phyloP scores from a whole-genome alignment of 1,139 yeast genomes.

The Candida dubliniensis region DNA sequence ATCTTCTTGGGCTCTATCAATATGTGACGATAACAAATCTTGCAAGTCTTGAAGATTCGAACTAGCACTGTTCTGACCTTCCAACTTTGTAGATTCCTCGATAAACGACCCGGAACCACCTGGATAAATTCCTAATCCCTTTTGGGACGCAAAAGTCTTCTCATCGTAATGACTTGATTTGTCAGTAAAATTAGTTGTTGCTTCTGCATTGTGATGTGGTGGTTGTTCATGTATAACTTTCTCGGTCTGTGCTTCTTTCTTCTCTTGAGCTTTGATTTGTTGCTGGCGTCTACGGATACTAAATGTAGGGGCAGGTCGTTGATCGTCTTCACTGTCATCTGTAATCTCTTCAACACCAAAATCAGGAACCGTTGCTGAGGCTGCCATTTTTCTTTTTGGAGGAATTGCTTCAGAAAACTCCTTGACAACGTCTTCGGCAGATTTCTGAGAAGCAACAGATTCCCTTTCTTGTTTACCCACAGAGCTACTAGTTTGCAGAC shows the following conservation, averaged over 20 bases:
- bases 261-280: not conserved
- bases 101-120: slow-evolving; percentile 14
- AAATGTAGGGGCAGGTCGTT: slow-evolving; percentile 11
- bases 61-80: slow-evolving; percentile 15
- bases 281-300: slow-evolving; percentile 6
- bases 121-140: slow-evolving; percentile 14
- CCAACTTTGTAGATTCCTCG: slow-evolving; percentile 15
- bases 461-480: slow-evolving; percentile 1
- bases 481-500: not conserved
- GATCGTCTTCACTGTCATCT: slow-evolving; percentile 32
- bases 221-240: not conserved
- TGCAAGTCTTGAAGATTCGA: slow-evolving; percentile 46
- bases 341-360: slow-evolving; percentile 42
- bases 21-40: slow-evolving; percentile 33
- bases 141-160: slow-evolving; percentile 2
- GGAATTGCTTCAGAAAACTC: slow-evolving; percentile 16
- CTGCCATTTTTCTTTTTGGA: slow-evolving; percentile 5
- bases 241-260: not conserved
- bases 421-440: slow-evolving; percentile 11
- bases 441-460: slow-evolving; percentile 7
- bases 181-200: not conserved
- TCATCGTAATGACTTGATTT: slow-evolving; percentile 4
- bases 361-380: slow-evolving; percentile 24
- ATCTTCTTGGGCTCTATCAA: slow-evolving; percentile 10
- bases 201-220: not conserved